phyloP scores from a whole-genome alignment of 2,329 filamentous ascomycete species.

The Aureobasidium pullulans region DNA sequence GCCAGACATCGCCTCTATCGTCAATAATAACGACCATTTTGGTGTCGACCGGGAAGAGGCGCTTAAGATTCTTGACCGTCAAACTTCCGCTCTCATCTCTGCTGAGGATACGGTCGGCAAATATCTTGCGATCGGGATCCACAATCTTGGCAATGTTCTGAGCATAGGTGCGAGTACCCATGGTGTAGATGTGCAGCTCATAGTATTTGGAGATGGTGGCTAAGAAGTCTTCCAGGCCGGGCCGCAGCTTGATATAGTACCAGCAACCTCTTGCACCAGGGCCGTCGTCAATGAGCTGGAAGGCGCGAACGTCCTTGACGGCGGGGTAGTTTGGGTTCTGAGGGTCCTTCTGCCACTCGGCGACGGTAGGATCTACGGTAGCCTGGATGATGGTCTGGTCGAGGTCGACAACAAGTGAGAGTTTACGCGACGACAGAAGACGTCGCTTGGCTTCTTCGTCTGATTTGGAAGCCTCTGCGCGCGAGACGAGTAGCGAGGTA shows the following conservation, averaged over 20 bases:
- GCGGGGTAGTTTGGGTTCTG: constrained; percentile 85
- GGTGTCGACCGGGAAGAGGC: constrained; percentile 91
- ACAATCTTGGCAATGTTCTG: constrained; percentile 86
- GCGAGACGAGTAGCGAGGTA: constrained; percentile 75
- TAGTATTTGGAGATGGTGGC: constrained; percentile 70
- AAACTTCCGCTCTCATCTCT: constrained; percentile 95
- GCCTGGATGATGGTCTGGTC: constrained; percentile 99
- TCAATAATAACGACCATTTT: constrained; percentile 99
- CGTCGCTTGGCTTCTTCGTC: constrained; percentile 83
- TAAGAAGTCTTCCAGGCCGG: constrained; percentile 75
- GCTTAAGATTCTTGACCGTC: constrained; percentile 79
- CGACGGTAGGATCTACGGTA: constrained; percentile 91
- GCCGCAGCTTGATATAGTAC: constrained; percentile 98
- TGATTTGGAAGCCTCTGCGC: constrained; percentile 68
- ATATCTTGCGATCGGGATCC: constrained; percentile 80
- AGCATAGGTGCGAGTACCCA: constrained; percentile 97
- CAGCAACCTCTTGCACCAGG: constrained; percentile 70
- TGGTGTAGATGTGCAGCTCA: constrained; percentile 97
- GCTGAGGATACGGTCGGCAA: constrained; percentile 91
- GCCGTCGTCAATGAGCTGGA: constrained; percentile 82
- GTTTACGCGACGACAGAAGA: constrained; percentile 70
- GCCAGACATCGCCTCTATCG: constrained; percentile 93
- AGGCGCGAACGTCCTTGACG: constrained; percentile 79
- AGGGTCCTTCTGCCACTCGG: constrained; percentile 87
- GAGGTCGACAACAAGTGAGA: constrained; percentile 91